These are phyloP conservation scores for Exophiala mesophila DNA, from an alignment of 2,329 filamentous ascomycete species.

Conservation along the genomic window DNA sequence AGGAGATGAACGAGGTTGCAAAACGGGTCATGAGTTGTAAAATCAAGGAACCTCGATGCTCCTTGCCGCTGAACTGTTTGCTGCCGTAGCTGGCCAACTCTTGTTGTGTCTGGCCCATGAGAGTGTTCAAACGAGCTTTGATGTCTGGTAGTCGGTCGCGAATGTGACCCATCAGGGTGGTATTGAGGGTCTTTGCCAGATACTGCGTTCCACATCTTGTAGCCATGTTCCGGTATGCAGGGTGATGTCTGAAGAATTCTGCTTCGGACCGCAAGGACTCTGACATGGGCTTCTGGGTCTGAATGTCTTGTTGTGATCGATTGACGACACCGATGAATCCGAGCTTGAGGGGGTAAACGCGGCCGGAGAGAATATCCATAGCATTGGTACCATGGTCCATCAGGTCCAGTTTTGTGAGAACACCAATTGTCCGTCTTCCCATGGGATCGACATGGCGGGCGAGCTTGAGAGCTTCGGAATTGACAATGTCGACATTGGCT, in stretches of 20 bases:
- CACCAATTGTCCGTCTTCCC: conserved; percentile 90
- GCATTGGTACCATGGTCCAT: conserved; percentile 99
- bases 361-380: conserved; percentile 91
- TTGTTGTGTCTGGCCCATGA: conserved; percentile 99
- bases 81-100: conserved; percentile 97
- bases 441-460: conserved; percentile 94
- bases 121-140: conserved; percentile 91
- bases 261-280: conserved; percentile 84
- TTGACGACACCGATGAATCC: conserved; percentile 98
- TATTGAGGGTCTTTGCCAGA: conserved; percentile 89
- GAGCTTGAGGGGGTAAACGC: conserved; percentile 93
- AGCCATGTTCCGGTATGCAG: conserved; percentile 94
- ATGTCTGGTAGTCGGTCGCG: conserved; percentile 94
- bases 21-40: conserved; percentile 98
- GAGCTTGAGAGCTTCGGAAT: conserved; percentile 94
- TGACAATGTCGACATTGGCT: conserved; percentile 96
- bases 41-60: conserved; percentile 91
- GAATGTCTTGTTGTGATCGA: conserved; percentile 95
- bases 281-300: conserved; percentile 87
- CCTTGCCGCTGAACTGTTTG: conserved; percentile 94
- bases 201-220: conserved; percentile 89
- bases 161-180: conserved; percentile 93
- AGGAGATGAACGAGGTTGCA: conserved; percentile 94
- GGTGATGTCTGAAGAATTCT: conserved; percentile 96
- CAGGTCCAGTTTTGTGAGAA: conserved; percentile 91